Evolutionary conservation across 1,139 yeast species (phyloP).

Genomic region (Geotrichum candidum): DNA sequence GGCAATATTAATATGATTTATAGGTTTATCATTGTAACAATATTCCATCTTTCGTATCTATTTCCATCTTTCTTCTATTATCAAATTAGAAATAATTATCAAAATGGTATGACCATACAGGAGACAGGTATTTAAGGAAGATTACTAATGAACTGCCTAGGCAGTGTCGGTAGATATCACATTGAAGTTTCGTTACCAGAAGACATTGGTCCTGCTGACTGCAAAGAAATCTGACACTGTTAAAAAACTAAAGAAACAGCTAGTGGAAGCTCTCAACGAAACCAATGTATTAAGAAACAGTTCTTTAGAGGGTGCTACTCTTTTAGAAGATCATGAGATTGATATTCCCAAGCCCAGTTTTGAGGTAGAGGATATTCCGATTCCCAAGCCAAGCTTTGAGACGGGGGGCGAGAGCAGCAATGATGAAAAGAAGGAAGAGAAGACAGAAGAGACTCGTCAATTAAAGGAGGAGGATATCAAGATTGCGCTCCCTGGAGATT

Average conservation of each 20-base stretch:
- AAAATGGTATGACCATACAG: not conserved
- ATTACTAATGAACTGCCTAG: not conserved
- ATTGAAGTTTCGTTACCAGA: constrained; percentile 9
- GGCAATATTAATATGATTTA: too few relatives aligned
- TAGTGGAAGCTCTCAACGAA: constrained; percentile 8
- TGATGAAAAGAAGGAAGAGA: not conserved
- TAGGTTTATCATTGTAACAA: not conserved
- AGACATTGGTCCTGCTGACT: constrained; percentile 3
- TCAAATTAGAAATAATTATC: not conserved
- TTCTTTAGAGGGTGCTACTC: not conserved
- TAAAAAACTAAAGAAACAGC: not conserved
- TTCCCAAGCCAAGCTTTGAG: constrained; percentile 7
- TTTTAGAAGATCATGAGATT: constrained; percentile 4
- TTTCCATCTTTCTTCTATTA: not conserved
- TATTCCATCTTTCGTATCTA: too few relatives aligned
- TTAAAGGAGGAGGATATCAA: not conserved
- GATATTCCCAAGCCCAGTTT: constrained; percentile 6
- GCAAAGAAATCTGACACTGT: constrained; percentile 11
- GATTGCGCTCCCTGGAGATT: constrained; percentile 6
- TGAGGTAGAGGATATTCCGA: constrained; percentile 4
- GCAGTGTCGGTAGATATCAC: constrained; percentile 5
- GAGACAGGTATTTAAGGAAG: not conserved
- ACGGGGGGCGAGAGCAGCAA: not conserved
- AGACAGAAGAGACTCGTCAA: not conserved
- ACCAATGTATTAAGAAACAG: constrained; percentile 1